Percentiles rank a stretch among this genome's conserved stretches.
Evolutionary conservation across 208 protist species (phyloP).

Genomic region (Lotmaria passim): DNA sequence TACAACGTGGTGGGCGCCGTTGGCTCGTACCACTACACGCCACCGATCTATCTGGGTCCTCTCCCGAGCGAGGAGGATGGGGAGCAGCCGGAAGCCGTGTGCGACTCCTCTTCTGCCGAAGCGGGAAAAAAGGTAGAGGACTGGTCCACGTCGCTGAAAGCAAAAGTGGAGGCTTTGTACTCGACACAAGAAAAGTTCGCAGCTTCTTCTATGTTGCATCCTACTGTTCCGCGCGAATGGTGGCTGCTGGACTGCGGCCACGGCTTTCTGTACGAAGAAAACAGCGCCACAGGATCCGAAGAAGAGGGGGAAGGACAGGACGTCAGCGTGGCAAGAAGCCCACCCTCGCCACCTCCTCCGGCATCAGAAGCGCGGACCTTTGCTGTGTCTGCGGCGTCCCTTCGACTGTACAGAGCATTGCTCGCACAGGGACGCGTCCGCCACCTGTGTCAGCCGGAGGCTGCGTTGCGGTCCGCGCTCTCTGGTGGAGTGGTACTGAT

Average conservation of each 20-base stretch:
- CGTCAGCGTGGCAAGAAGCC: too few relatives aligned
- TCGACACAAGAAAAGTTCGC: background rate
- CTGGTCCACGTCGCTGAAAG: conserved; percentile 27
- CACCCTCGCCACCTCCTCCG: too few relatives aligned
- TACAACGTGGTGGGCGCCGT: conserved; percentile 84
- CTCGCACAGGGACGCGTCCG: conserved; percentile 18
- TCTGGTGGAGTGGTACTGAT: conserved; percentile 55
- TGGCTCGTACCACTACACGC: conserved; percentile 86
- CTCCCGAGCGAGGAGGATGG: conserved; percentile 8
- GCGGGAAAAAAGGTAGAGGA: too few relatives aligned
- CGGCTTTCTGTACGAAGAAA: conserved; percentile 47
- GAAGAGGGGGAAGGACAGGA: too few relatives aligned
- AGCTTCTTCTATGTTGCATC: too few relatives aligned
- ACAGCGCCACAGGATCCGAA: background rate
- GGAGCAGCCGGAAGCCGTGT: background rate
- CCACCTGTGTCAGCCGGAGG: conserved; percentile 58
- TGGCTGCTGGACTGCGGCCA: conserved; percentile 86
- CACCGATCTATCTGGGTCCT: conserved; percentile 61
- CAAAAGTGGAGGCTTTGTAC: conserved; percentile 25
- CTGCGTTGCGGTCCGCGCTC: conserved; percentile 30
- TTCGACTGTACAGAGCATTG: conserved; percentile 42
- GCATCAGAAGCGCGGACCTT: background rate
- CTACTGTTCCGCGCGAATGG: too few relatives aligned
- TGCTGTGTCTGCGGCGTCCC: conserved; percentile 36
- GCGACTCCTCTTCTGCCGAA: too few relatives aligned